These are phyloP conservation scores for Benincasa hispida DNA, from an alignment of 306 rosid genomes.

Conservation along the genomic window DNA sequence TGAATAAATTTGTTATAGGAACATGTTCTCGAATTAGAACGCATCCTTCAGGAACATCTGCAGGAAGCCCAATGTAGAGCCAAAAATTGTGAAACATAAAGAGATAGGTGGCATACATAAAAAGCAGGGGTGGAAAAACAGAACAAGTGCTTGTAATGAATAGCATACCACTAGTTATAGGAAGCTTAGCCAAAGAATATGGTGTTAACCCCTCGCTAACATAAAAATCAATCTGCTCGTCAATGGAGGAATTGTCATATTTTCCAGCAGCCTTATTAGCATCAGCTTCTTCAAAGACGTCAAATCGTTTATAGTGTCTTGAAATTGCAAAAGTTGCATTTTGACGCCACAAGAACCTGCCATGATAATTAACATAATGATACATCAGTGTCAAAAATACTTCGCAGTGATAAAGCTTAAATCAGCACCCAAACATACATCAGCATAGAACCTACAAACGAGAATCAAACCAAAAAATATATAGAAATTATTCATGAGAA, in stretches of 20 bases:
- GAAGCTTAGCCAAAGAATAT: slow-evolving; percentile 72
- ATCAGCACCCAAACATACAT: not conserved
- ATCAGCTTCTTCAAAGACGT: slow-evolving; percentile 91
- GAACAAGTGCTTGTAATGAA: not conserved
- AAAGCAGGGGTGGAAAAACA: not conserved
- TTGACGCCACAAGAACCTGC: slow-evolving; percentile 91
- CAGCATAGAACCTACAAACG: not conserved
- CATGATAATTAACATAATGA: not conserved
- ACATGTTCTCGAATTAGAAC: slow-evolving; percentile 81
- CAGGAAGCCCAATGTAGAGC: slow-evolving; percentile 8
- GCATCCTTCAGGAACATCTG: slow-evolving; percentile 98
- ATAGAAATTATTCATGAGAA: not conserved
- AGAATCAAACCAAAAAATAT: not conserved
- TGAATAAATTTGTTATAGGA: slow-evolving; percentile 86
- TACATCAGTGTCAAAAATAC: not conserved
- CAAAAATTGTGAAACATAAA: not conserved
- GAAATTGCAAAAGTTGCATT: slow-evolving; percentile 90
- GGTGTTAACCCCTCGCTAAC: slow-evolving; percentile 66
- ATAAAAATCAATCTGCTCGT: slow-evolving; percentile 72
- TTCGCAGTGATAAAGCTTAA: not conserved
- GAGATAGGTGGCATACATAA: not conserved
- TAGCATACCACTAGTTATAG: slow-evolving; percentile 78
- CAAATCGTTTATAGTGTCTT: slow-evolving; percentile 85
- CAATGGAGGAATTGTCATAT: slow-evolving; percentile 73
- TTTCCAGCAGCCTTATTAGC: slow-evolving; percentile 94